phyloP scores from a whole-genome alignment of 768 basidiomycete genomes.

The Boletus sp. region DNA sequence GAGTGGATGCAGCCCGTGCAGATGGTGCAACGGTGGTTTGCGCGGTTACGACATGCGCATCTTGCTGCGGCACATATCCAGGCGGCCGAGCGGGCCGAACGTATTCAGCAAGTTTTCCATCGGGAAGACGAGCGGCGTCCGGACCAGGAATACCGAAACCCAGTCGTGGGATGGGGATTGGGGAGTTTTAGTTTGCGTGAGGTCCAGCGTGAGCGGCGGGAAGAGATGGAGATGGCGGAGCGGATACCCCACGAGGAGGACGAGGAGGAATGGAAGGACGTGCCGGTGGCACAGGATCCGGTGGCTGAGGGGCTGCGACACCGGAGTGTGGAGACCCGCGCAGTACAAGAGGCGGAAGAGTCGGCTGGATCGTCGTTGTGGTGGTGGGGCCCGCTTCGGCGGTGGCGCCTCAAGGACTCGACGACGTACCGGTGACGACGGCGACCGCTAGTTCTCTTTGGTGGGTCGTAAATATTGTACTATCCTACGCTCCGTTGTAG shows the following conservation, averaged over 20 bases:
- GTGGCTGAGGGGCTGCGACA: constrained; percentile 7
- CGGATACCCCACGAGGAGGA: constrained; percentile 9
- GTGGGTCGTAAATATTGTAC: too few species aligned
- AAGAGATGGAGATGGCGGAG: constrained; percentile 10
- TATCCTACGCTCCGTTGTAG: neutral
- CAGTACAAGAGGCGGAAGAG: constrained; percentile 2
- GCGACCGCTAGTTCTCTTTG: too few species aligned
- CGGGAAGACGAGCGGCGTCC: constrained; percentile 26
- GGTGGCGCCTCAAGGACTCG: constrained; percentile 75
- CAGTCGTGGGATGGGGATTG: constrained; percentile 62
- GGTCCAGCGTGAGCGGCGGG: constrained; percentile 30
- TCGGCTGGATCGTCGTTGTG: constrained; percentile 46
- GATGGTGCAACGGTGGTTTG: constrained; percentile 52
- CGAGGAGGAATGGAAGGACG: constrained; percentile 26
- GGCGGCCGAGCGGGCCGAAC: constrained; percentile 62
- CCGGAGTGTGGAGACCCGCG: neutral
- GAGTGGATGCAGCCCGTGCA: constrained; percentile 12
- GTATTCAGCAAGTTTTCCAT: constrained; percentile 60
- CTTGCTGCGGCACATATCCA: constrained; percentile 66
- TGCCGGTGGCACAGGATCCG: neutral
- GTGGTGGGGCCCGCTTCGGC: constrained; percentile 78
- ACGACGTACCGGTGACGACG: constrained; percentile 51
- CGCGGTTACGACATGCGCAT: constrained; percentile 65
- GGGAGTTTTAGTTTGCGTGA: constrained; percentile 59
- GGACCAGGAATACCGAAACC: constrained; percentile 26